Conservation (phyloP, 1,284 basidiomycete genomes). For the Rhizopogon hawkerae region DNA sequence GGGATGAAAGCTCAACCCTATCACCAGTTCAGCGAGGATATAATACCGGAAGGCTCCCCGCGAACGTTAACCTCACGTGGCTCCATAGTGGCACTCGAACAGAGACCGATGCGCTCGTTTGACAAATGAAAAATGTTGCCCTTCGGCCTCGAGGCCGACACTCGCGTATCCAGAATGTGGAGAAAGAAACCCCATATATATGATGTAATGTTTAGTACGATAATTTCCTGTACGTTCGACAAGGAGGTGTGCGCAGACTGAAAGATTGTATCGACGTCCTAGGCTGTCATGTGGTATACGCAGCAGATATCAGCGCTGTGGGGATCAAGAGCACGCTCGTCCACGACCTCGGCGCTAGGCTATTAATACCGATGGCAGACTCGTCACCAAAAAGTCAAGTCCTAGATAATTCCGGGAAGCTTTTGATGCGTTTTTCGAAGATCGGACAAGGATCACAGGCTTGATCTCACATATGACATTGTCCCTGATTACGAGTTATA, state of each 20-base stretch:
- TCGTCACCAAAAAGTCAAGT: background rate
- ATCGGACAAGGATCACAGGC: constrained; percentile 23
- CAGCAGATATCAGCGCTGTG: background rate
- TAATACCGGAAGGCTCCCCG: no score
- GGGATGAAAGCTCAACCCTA: no score
- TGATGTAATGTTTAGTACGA: background rate
- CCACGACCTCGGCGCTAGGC: background rate
- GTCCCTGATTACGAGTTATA: constrained; percentile 44
- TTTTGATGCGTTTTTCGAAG: constrained; percentile 12
- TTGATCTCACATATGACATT: constrained; percentile 32
- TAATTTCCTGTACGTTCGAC: background rate
- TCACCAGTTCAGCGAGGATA: no score
- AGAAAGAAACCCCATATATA: background rate
- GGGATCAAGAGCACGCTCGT: background rate
- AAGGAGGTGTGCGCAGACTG: background rate
- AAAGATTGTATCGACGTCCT: background rate
- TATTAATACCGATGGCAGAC: background rate
- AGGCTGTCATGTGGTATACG: background rate
- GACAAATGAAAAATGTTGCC: constrained; percentile 7
- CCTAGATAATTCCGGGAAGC: background rate
- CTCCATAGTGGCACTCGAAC: no score
- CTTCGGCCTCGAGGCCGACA: constrained; percentile 6
- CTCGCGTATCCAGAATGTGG: constrained; percentile 15
- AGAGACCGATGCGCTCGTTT: background rate
- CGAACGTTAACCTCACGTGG: no score